Evolutionary conservation across 2,329 filamentous ascomycete genomes (phyloP).

Genomic region (Clarireedia sp.): DNA sequence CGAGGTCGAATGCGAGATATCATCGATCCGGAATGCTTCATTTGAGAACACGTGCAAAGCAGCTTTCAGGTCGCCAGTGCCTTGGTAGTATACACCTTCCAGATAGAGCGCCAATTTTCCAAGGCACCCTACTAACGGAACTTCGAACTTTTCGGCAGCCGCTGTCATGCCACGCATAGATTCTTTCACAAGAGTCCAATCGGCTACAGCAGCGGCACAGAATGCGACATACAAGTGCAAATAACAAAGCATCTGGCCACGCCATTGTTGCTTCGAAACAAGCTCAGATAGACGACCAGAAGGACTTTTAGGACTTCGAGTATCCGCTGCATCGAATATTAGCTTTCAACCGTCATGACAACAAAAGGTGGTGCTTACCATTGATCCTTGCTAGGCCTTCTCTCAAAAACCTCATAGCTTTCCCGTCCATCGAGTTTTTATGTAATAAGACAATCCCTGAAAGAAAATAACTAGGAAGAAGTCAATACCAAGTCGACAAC

Average conservation of each 20-base stretch:
- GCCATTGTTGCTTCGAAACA: slow-evolving; percentile 24
- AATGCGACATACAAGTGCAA: slow-evolving; percentile 28
- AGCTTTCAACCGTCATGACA: background rate
- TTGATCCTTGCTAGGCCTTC: slow-evolving; percentile 44
- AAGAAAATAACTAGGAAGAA: slow-evolving; percentile 21
- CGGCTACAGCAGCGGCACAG: slow-evolving; percentile 21
- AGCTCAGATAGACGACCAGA: slow-evolving; percentile 24
- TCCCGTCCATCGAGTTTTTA: slow-evolving; percentile 51
- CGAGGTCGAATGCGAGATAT: slow-evolving; percentile 32
- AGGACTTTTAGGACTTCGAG: slow-evolving; percentile 17
- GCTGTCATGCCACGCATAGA: slow-evolving; percentile 19
- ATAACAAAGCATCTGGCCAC: slow-evolving; percentile 27
- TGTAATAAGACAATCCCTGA: slow-evolving; percentile 27
- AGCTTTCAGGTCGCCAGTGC: slow-evolving; percentile 60
- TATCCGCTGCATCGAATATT: background rate
- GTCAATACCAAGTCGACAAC: background rate
- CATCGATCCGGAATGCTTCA: slow-evolving; percentile 46
- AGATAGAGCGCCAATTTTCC: slow-evolving; percentile 48
- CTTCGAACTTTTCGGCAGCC: slow-evolving; percentile 18
- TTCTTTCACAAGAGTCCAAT: slow-evolving; percentile 25
- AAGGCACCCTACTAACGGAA: slow-evolving; percentile 20
- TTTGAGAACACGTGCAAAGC: slow-evolving; percentile 62
- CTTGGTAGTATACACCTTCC: slow-evolving; percentile 67
- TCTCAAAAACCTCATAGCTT: slow-evolving; percentile 47
- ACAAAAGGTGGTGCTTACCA: slow-evolving; percentile 14